phyloP scores from a whole-genome alignment of 495 filamentous ascomycete species.

The Aspergillus cavernicola region DNA sequence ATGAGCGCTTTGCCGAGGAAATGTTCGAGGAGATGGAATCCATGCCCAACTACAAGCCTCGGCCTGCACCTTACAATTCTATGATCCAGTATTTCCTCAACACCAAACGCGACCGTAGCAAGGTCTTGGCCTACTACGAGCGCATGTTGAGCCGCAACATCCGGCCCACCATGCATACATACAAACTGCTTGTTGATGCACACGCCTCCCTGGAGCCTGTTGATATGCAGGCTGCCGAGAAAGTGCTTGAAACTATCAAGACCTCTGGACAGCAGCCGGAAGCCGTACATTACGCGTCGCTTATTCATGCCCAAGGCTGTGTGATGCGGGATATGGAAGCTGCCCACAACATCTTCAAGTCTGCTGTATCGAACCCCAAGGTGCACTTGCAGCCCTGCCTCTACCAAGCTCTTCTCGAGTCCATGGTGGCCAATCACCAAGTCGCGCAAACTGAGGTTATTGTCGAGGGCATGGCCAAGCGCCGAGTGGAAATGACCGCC shows the following conservation, averaged over 20 bases:
- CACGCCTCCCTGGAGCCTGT: slow-evolving; percentile 91
- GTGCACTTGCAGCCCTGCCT: slow-evolving; percentile 76
- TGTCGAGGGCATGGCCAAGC: slow-evolving; percentile 66
- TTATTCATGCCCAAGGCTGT: slow-evolving; percentile 95
- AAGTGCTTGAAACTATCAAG: slow-evolving; percentile 74
- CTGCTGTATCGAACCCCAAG: slow-evolving; percentile 60
- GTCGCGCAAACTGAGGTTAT: slow-evolving; percentile 72
- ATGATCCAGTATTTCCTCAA: slow-evolving; percentile 99
- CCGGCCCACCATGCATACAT: slow-evolving; percentile 89
- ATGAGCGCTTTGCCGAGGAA: slow-evolving; percentile 96
- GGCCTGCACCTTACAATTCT: slow-evolving; percentile 95
- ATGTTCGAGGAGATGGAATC: slow-evolving; percentile 99
- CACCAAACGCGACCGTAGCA: slow-evolving; percentile 89
- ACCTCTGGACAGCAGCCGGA: slow-evolving; percentile 72
- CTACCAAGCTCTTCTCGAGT: slow-evolving; percentile 93
- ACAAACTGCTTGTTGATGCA: slow-evolving; percentile 95
- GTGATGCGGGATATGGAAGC: slow-evolving; percentile 85
- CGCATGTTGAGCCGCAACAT: slow-evolving; percentile 88
- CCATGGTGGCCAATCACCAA: slow-evolving; percentile 90
- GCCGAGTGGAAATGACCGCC: slow-evolving; percentile 79
- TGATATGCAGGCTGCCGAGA: slow-evolving; percentile 86
- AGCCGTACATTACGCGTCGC: slow-evolving; percentile 89
- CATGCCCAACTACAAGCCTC: slow-evolving; percentile 97
- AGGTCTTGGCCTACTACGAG: slow-evolving; percentile 94
- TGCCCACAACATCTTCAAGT: slow-evolving; percentile 77